Conservation (phyloP, 2,329 filamentous ascomycete genomes). For the Xylariaceae sp. region DNA sequence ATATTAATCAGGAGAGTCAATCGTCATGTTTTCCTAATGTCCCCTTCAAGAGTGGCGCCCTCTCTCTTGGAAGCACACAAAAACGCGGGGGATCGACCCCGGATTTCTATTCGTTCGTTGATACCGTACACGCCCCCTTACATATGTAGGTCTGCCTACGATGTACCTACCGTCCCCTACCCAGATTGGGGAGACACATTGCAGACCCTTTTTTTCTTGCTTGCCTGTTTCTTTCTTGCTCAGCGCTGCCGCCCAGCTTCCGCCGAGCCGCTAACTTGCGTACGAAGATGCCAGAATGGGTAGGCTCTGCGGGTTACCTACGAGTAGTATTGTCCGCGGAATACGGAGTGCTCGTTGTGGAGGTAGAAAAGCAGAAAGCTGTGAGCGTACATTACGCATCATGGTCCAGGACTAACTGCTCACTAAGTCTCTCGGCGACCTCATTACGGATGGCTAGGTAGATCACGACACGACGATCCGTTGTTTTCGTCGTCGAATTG, state of each 20-base stretch:
- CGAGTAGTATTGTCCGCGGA: background rate
- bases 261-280: background rate
- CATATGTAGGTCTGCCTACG: background rate
- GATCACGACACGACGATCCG: background rate
- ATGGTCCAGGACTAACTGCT: too few relatives aligned
- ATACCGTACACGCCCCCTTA: background rate
- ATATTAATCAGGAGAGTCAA: background rate
- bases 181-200: too few relatives aligned
- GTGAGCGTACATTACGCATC: too few relatives aligned
- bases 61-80: background rate
- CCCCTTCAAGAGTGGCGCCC: background rate
- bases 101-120: slow-evolving; percentile 15
- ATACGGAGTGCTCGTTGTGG: background rate
- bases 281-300: background rate
- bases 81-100: slow-evolving; percentile 12
- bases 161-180: too few relatives aligned
- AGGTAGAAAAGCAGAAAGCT: too few relatives aligned
- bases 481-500: background rate
- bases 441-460: too few relatives aligned
- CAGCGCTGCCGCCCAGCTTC: background rate
- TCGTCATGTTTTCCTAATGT: background rate
- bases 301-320: background rate
- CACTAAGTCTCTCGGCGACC: too few relatives aligned
- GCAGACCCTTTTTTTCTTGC: too few relatives aligned
- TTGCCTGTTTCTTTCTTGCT: background rate